Evolutionary conservation across 495 filamentous ascomycete species (phyloP).

Genomic region (Pyrenula massariospora): DNA sequence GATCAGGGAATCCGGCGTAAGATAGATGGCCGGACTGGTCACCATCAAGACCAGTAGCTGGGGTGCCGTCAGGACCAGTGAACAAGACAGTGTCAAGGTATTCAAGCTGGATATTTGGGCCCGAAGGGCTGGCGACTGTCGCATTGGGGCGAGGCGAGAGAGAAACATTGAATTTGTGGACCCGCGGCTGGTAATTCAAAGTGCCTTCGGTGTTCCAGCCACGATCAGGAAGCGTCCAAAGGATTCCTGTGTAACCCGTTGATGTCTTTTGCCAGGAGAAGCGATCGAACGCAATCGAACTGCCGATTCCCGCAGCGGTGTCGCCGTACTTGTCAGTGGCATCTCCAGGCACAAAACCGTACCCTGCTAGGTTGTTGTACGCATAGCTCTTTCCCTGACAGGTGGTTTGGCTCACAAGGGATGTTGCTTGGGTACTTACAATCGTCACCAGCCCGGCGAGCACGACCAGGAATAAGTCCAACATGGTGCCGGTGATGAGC

Average conservation of each 20-base stretch:
- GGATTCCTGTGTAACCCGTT: constrained; percentile 47
- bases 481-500: neutral
- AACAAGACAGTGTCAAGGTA: constrained; percentile 62
- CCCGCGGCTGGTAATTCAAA: constrained; percentile 57
- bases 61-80: constrained; percentile 53
- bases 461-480: neutral
- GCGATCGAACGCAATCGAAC: constrained; percentile 52
- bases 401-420: constrained; percentile 37
- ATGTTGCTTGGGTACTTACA: neutral
- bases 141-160: constrained; percentile 40
- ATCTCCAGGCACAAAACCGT: constrained; percentile 48
- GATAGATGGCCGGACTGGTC: constrained; percentile 38
- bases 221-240: constrained; percentile 60
- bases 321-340: constrained; percentile 61
- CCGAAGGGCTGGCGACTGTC: constrained; percentile 42
- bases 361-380: constrained; percentile 62
- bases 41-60: constrained; percentile 60
- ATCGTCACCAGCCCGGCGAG: neutral
- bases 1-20: constrained; percentile 43
- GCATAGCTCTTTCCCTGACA: constrained; percentile 55
- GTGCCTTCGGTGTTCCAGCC: constrained; percentile 76
- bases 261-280: constrained; percentile 47
- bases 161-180: constrained; percentile 58
- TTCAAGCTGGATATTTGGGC: constrained; percentile 50
- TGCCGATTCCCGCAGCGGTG: constrained; percentile 60